phyloP scores from a whole-genome alignment of 306 rosid genomes.

The Heteromeles arbutifolia region DNA sequence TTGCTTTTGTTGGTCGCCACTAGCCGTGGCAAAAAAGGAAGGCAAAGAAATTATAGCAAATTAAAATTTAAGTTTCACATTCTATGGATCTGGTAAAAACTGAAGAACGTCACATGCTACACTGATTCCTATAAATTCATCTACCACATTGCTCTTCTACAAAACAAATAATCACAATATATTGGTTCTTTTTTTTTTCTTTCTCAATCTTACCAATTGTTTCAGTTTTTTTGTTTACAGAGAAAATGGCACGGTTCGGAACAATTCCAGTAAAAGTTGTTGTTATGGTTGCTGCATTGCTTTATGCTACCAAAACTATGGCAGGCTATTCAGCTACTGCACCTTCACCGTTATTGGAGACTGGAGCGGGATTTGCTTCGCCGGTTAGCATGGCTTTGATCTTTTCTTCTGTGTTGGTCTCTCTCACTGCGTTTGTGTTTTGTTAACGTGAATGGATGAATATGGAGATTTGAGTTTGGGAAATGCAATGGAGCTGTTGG shows the following conservation, averaged over 20 bases:
- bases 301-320: slow-evolving; percentile 17
- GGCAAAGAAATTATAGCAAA: neutral
- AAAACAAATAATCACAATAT: neutral
- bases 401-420: slow-evolving; percentile 33
- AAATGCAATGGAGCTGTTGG: neutral
- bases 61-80: slow-evolving; percentile 2
- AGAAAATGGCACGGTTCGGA: slow-evolving; percentile 36
- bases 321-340: slow-evolving; percentile 33
- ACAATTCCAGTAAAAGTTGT: slow-evolving; percentile 11
- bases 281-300: slow-evolving; percentile 22
- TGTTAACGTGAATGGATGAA: slow-evolving; percentile 2
- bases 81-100: neutral
- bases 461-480: slow-evolving; percentile 3
- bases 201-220: neutral
- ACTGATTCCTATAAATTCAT: slow-evolving; percentile 29
- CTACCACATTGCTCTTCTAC: neutral
- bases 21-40: slow-evolving; percentile 9
- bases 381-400: slow-evolving; percentile 27
- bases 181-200: neutral
- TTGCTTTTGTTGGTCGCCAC: slow-evolving; percentile 1
- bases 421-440: slow-evolving; percentile 35
- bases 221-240: neutral
- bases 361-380: slow-evolving; percentile 46
- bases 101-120: slow-evolving; percentile 14
- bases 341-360: slow-evolving; percentile 40